Conservation (phyloP, 305 asterid species). For the Solanum hybrid region DNA sequence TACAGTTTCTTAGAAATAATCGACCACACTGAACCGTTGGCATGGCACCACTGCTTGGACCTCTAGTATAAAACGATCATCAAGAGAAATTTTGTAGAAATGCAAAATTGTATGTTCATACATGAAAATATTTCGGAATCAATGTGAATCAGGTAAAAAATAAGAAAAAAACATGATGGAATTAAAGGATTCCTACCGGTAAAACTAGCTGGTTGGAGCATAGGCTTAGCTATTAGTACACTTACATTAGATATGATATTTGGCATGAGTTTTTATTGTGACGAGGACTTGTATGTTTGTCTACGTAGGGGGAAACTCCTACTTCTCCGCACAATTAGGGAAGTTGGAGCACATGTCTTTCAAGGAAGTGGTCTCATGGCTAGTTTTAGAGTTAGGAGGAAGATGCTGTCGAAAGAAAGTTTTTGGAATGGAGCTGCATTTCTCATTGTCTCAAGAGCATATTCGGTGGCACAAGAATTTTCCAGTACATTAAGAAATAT, state of each 20-base stretch:
- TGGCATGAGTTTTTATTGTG: not conserved
- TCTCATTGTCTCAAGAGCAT: not conserved
- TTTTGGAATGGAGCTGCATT: not conserved
- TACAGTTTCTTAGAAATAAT: not conserved
- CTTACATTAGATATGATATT: not conserved
- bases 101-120: not conserved
- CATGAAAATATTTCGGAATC: not conserved
- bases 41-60: not conserved
- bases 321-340: not conserved
- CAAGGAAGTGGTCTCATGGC: not conserved
- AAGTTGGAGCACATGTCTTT: not conserved
- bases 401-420: not conserved
- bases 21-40: not conserved
- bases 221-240: not conserved
- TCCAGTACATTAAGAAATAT: not conserved
- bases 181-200: not conserved
- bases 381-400: not conserved
- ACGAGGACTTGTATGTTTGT: not conserved
- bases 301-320: not conserved
- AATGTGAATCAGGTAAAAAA: not conserved
- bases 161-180: not conserved
- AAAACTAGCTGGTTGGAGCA: not conserved
- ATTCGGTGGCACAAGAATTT: not conserved
- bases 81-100: not conserved
- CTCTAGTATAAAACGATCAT: not conserved